Evolutionary conservation across 2,329 filamentous ascomycete species (phyloP), one percentile per base, ranked within the genome.

Genomic region (Torrubiella hemipterigena): DNA sequence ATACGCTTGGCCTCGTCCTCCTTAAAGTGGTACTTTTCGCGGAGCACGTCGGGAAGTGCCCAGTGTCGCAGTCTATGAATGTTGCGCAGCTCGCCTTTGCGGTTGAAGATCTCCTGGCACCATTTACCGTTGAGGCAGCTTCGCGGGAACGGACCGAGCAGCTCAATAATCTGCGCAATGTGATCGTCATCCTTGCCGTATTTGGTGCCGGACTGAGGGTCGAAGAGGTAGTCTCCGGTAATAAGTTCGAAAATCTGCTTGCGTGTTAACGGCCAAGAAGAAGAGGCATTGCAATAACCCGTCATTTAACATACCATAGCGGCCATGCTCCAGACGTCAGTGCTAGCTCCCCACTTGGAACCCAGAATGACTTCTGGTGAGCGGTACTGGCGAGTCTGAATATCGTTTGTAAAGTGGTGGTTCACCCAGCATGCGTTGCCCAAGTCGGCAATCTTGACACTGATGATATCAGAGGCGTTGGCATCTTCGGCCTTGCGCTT

Each of bases 131-230:
- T 81, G 33, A 94, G 71, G 56, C 85, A 95, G 30, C 83, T 82
- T 54, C 93, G 93, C 32, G 91, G 89, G 52, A 96, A 96, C 1
- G 81, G 78, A 7, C 91, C 91, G 13, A 98, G 75, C 5, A 98
- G 70, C 57, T 98, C 91, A 52, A 98, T 96, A 47, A 98, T 96
- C 54, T 98, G 91, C 8, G 91, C 91, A 43, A 98, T 95, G 60
- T 98, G 91, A 52, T 98, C 91, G 61, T 98, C 91, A 51, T 98
- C 91, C 61, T 98, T 98, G 52, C 91, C 91, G 56, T 98, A 98
- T 59, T 96, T 96, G 25, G 89, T 96, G 40, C 91, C 91, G 2
- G 89, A 95, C 59, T 98, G 91, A 0, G 91, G 91, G 49, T 98
- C 91, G 56, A 98, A 98, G 26, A 98, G 75, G 51, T 98, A 98